Percentiles rank a stretch among this genome's conserved stretches.
Conservation (phyloP, 495 filamentous ascomycete genomes). For the Tuber melanosporum region DNA sequence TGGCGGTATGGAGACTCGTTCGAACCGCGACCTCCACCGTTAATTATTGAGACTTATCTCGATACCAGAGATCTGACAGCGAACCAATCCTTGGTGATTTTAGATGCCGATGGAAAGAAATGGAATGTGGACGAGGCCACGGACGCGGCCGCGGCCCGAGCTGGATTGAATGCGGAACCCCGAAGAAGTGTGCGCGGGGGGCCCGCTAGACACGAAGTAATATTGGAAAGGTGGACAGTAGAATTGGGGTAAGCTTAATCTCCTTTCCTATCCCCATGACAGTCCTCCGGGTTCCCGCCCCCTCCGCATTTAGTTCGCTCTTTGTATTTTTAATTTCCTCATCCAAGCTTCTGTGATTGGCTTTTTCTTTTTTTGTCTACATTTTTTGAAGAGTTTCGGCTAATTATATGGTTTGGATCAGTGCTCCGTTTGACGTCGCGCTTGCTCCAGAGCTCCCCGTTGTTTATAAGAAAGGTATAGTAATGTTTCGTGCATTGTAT, state of each 20-base stretch:
- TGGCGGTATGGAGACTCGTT: conserved; percentile 74
- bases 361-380: conserved; percentile 7
- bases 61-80: conserved; percentile 72
- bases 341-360: background rate
- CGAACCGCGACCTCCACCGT: conserved; percentile 69
- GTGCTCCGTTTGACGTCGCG: conserved; percentile 33
- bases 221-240: conserved; percentile 85
- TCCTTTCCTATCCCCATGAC: background rate
- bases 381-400: conserved; percentile 8
- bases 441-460: conserved; percentile 58
- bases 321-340: conserved; percentile 6
- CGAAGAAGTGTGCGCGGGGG: conserved; percentile 49
- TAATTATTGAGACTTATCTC: conserved; percentile 85
- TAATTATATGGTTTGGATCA: conserved; percentile 9
- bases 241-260: conserved; percentile 52
- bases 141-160: conserved; percentile 52
- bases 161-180: conserved; percentile 45
- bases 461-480: conserved; percentile 91
- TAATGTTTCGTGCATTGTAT: conserved; percentile 90
- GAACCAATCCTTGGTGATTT: conserved; percentile 77
- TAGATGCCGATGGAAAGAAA: conserved; percentile 80
- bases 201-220: conserved; percentile 55
- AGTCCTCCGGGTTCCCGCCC: background rate
- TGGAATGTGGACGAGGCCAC: conserved; percentile 88
- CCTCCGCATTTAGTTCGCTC: background rate